A percentile compares a stretch with the other conserved stretches of the same genome.
Evolutionary conservation across 495 filamentous ascomycete species (phyloP).

Genomic region (Penicillium parvum): DNA sequence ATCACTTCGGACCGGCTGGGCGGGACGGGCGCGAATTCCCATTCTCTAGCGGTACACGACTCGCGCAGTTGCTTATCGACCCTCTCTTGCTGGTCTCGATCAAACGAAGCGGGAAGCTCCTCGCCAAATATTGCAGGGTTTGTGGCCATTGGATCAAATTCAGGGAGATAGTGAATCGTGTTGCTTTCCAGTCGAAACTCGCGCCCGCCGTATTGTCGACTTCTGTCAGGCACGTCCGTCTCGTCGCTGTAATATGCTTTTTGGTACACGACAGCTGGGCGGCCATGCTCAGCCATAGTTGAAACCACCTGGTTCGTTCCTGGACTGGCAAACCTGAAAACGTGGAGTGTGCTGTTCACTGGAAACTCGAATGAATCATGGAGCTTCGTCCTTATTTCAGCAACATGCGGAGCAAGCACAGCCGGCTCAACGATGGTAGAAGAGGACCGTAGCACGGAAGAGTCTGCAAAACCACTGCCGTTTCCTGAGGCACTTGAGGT

Average conservation of each 20-base stretch:
- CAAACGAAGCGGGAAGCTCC: slow-evolving; percentile 38
- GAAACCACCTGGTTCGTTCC: slow-evolving; percentile 23
- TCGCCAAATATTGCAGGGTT: slow-evolving; percentile 53
- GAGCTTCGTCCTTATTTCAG: slow-evolving; percentile 21
- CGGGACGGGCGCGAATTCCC: slow-evolving; percentile 51
- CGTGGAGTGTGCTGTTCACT: slow-evolving; percentile 14
- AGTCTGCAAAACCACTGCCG: slow-evolving; percentile 5
- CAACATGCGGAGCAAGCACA: slow-evolving; percentile 18
- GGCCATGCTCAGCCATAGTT: slow-evolving; percentile 30
- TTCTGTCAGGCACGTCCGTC: slow-evolving; percentile 72
- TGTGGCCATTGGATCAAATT: slow-evolving; percentile 66
- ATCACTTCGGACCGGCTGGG: slow-evolving; percentile 69
- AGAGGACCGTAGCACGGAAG: slow-evolving; percentile 20
- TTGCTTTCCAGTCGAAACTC: slow-evolving; percentile 78
- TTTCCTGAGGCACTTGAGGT: slow-evolving; percentile 7
- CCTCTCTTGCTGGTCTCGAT: slow-evolving; percentile 48
- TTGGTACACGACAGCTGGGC: slow-evolving; percentile 67
- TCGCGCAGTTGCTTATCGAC: slow-evolving; percentile 45
- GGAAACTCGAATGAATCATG: slow-evolving; percentile 30
- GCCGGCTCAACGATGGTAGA: slow-evolving; percentile 12
- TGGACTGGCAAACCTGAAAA: slow-evolving; percentile 27
- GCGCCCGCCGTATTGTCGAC: slow-evolving; percentile 80
- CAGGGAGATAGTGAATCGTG: slow-evolving; percentile 69
- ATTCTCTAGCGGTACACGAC: slow-evolving; percentile 24
- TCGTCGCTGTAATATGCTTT: slow-evolving; percentile 87